Conservation (phyloP, 495 filamentous ascomycete species). For the Penicillium bovifimosum region DNA sequence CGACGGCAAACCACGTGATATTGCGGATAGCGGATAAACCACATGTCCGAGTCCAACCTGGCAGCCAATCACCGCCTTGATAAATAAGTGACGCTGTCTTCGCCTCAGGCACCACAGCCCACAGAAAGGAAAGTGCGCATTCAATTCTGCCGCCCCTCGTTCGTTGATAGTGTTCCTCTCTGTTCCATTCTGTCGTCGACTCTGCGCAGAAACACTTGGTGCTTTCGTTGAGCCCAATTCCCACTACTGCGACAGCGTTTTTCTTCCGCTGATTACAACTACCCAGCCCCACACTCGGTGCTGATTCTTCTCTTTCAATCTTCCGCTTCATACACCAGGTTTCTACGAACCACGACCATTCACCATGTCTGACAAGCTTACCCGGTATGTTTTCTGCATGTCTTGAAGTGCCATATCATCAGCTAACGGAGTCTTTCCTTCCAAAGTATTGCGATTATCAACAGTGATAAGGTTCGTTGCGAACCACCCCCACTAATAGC, state of each 20-base stretch:
- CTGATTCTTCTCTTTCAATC: slow-evolving; percentile 10
- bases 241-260: slow-evolving; percentile 10
- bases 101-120: slow-evolving; percentile 30
- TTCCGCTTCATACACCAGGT: slow-evolving; percentile 13
- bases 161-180: slow-evolving; percentile 18
- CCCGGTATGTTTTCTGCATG: slow-evolving; percentile 51
- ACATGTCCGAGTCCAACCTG: background rate
- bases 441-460: slow-evolving; percentile 92
- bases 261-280: slow-evolving; percentile 8
- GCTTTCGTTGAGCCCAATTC: slow-evolving; percentile 14
- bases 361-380: slow-evolving; percentile 81
- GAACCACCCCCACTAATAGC: slow-evolving; percentile 29
- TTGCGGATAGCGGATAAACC: background rate
- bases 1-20: slow-evolving; percentile 19
- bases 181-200: slow-evolving; percentile 10
- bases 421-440: slow-evolving; percentile 16
- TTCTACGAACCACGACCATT: slow-evolving; percentile 20
- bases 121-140: slow-evolving; percentile 22
- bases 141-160: slow-evolving; percentile 18
- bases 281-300: slow-evolving; percentile 4
- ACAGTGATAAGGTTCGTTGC: slow-evolving; percentile 79
- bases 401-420: background rate
- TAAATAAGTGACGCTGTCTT: slow-evolving; percentile 28
- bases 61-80: slow-evolving; percentile 17
- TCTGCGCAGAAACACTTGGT: slow-evolving; percentile 23